Conservation (phyloP, 495 filamentous ascomycete species). For the Trichocladium antarcticum region DNA sequence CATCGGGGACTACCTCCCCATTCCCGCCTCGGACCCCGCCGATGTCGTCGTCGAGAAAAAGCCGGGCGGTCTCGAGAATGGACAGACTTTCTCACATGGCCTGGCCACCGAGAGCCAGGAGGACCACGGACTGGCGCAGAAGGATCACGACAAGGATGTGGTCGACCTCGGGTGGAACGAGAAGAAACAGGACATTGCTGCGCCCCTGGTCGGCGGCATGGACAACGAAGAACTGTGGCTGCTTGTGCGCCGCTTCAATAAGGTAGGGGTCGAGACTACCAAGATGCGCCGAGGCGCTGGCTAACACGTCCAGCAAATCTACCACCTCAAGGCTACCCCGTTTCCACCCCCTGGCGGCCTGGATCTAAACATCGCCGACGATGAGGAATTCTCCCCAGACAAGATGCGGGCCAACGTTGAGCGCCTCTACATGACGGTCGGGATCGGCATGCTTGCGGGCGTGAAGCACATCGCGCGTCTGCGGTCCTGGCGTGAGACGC, state of each 20-base stretch:
- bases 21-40: slow-evolving; percentile 24
- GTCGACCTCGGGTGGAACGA: slow-evolving; percentile 68
- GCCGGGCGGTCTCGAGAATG: slow-evolving; percentile 15
- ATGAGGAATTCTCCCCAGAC: slow-evolving; percentile 79
- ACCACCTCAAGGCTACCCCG: slow-evolving; percentile 64
- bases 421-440: slow-evolving; percentile 71
- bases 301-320: slow-evolving; percentile 57
- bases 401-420: slow-evolving; percentile 75
- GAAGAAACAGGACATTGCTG: slow-evolving; percentile 43
- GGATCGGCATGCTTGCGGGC: slow-evolving; percentile 53
- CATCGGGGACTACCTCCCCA: slow-evolving; percentile 26
- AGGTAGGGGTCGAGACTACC: slow-evolving; percentile 36
- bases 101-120: slow-evolving; percentile 26
- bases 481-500: slow-evolving; percentile 67
- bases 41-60: slow-evolving; percentile 11
- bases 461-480: slow-evolving; percentile 66
- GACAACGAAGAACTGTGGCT: slow-evolving; percentile 80
- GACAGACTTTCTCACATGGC: slow-evolving; percentile 30
- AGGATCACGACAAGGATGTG: slow-evolving; percentile 36
- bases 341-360: slow-evolving; percentile 43
- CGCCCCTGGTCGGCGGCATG: slow-evolving; percentile 58
- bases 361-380: slow-evolving; percentile 71
- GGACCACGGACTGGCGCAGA: slow-evolving; percentile 28
- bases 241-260: slow-evolving; percentile 71
- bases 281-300: background rate